Percentiles rank a stretch among this genome's conserved stretches.
Conservation (phyloP, 257 asterid species). For the Cynanchum wilfordii region DNA sequence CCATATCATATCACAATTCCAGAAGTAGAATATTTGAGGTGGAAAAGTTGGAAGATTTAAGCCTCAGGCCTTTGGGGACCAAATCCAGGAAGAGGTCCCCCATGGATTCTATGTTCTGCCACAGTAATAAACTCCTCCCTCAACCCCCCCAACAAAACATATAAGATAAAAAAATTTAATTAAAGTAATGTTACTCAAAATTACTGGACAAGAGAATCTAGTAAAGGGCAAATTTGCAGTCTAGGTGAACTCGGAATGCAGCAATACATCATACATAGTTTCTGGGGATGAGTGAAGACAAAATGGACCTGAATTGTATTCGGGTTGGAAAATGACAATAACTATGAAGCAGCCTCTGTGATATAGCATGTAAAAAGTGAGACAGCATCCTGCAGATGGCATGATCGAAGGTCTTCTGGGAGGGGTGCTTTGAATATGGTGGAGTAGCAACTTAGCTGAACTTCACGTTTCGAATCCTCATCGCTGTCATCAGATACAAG, state of each 20-base stretch:
- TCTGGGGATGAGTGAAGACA: neutral
- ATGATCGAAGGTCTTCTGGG: constrained; percentile 68
- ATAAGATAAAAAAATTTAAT: too few species aligned
- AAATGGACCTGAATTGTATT: neutral
- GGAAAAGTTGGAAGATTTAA: too few species aligned
- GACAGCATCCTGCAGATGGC: constrained; percentile 75
- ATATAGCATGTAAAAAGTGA: constrained; percentile 60
- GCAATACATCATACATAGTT: neutral
- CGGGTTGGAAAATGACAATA: neutral
- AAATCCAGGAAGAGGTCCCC: too few species aligned
- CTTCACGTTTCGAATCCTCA: constrained; percentile 44
- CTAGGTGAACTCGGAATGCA: neutral
- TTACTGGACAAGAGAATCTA: neutral
- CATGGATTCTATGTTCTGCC: too few species aligned
- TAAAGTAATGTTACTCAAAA: too few species aligned
- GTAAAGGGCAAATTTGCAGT: neutral
- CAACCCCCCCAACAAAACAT: too few species aligned
- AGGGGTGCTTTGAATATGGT: constrained; percentile 68
- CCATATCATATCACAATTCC: too few species aligned
- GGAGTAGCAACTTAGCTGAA: constrained; percentile 58
- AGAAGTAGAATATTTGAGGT: too few species aligned
- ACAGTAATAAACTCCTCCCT: too few species aligned
- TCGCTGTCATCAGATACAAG: constrained; percentile 56
- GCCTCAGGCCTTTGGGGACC: too few species aligned
- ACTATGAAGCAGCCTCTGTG: constrained; percentile 41